Evolutionary conservation across 345 rosid species (phyloP), one percentile per base, ranked within the genome.

Genomic region (Citrus medica): DNA sequence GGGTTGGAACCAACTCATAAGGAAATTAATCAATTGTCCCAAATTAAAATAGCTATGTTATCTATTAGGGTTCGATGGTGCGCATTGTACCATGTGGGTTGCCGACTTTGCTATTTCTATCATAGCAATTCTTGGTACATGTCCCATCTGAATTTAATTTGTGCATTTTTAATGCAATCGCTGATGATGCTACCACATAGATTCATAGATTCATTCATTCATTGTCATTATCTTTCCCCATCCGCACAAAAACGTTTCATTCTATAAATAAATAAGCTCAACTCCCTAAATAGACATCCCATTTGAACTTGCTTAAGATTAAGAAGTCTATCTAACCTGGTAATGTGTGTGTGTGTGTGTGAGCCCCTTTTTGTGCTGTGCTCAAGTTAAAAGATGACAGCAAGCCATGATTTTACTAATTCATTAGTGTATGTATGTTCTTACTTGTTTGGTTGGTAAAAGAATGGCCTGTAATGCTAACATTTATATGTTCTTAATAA

Each of bases 71-170:
- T 30, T 74, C 22, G 51, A 66, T 51, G 24, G 7, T 33, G 38
- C 13, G 25, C 21, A 3, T 19, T 7, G 27, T 64, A 6, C 21
- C 76, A 59, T 58, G 74, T 79, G 78, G 19, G 51, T 66, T 67
- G 78, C 78, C 78, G 51, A 79, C 78, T 58, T 58, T 46, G 65
- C 78, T 30, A 42, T 42, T 27, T 73, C 82, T 17, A 67, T 74
- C 82, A 56, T 30, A 67, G 60, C 32, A 27, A 73, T 56, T 53
- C 19, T 71, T 35, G 81, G 61, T 71, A 40, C 1, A 64, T 35
- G 82, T 73, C 69, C 64, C 73, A 24, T 79, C 74, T 56, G 24
- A 37, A 73, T 65, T 66, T 13, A 73, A 25, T 76, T 61, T 75
- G n/a, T 30, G 71, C 22, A 21, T n/a, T n/a, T 32, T 3, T 21